phyloP scores from a whole-genome alignment of 2,329 filamentous ascomycete species.

The Aspergillus cejpii region DNA sequence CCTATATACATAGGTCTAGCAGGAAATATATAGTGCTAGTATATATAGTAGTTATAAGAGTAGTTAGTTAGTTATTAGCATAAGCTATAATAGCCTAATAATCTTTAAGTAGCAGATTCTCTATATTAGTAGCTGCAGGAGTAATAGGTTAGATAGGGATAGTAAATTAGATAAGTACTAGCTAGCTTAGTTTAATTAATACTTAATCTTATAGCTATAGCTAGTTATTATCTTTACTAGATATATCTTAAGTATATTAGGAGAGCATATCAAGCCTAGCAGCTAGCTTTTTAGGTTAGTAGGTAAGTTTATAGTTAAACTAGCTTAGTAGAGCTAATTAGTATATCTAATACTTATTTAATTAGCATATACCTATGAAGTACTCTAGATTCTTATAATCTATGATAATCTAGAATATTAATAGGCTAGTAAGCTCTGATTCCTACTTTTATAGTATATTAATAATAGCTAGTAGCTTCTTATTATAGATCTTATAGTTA shows the following conservation, averaged over 20 bases:
- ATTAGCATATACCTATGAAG: too few relatives aligned
- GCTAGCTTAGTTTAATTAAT: too few relatives aligned
- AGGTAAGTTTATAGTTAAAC: too few relatives aligned
- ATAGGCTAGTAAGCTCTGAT: neutral
- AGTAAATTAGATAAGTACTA: too few relatives aligned
- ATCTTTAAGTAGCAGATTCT: neutral
- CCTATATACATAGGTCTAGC: fast-evolving
- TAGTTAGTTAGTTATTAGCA: neutral
- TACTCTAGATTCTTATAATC: neutral
- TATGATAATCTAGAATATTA: neutral
- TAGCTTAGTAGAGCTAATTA: too few relatives aligned
- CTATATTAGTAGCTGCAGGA: neutral
- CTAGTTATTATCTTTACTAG: neutral
- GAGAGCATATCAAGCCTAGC: neutral
- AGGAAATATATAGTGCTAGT: neutral
- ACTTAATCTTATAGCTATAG: too few relatives aligned
- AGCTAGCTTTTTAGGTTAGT: too few relatives aligned
- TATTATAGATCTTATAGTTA: too few relatives aligned
- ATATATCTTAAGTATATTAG: neutral
- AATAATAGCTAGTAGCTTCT: too few relatives aligned
- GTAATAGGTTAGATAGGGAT: too few relatives aligned
- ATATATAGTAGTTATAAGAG: neutral
- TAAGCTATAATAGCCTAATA: neutral
- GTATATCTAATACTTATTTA: too few relatives aligned
- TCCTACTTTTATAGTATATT: neutral